Evolutionary conservation across 2,329 filamentous ascomycete genomes (phyloP).

Genomic region (Zymoseptoria ardabiliae): DNA sequence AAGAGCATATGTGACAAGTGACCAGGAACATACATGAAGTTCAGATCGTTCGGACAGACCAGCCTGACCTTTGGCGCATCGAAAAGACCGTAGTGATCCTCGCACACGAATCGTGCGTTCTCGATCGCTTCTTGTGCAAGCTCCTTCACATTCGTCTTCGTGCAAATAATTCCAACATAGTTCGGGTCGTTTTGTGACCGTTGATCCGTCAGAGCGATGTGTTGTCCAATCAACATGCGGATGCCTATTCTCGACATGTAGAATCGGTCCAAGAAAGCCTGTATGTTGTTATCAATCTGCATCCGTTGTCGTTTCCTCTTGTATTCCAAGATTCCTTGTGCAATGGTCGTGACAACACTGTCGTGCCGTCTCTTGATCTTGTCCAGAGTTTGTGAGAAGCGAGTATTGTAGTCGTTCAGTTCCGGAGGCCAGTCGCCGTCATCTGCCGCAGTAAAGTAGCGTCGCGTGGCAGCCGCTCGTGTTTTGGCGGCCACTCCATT

Average conservation of each 20-base stretch:
- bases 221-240: slow-evolving; percentile 97
- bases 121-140: slow-evolving; percentile 96
- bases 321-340: slow-evolving; percentile 95
- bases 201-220: slow-evolving; percentile 94
- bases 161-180: slow-evolving; percentile 98
- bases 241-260: slow-evolving; percentile 99
- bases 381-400: slow-evolving; percentile 80
- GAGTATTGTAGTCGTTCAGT: slow-evolving; percentile 85
- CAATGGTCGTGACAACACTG: slow-evolving; percentile 94
- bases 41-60: slow-evolving; percentile 75
- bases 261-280: slow-evolving; percentile 95
- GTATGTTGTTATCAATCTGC: slow-evolving; percentile 96
- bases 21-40: slow-evolving; percentile 99
- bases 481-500: slow-evolving; percentile 38
- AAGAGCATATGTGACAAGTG: slow-evolving; percentile 99
- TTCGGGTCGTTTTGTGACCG: slow-evolving; percentile 80
- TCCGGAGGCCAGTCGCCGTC: slow-evolving; percentile 94
- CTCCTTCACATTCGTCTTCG: slow-evolving; percentile 92
- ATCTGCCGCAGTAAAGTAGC: slow-evolving; percentile 83
- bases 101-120: slow-evolving; percentile 97
- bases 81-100: slow-evolving; percentile 96
- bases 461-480: slow-evolving; percentile 41
- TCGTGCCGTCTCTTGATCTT: slow-evolving; percentile 95
- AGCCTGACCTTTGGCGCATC: slow-evolving; percentile 95
- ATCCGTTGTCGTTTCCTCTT: slow-evolving; percentile 93